phyloP scores from a whole-genome alignment of 176 grass and related monocot genomes.

The Phoenix dactylifera region DNA sequence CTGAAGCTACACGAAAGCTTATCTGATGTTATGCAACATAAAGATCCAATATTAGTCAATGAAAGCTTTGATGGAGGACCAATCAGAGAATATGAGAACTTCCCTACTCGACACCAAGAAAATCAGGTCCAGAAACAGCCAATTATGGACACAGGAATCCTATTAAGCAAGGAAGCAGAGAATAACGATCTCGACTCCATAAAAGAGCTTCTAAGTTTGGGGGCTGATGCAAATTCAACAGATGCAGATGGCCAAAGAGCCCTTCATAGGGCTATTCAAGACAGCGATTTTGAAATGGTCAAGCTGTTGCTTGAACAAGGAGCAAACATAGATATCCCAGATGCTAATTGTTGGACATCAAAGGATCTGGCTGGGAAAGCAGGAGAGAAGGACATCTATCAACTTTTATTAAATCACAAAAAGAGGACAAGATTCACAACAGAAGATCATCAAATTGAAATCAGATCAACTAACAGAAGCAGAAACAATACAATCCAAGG shows the following conservation, averaged over 20 bases:
- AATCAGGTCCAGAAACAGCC: neutral
- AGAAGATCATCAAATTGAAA: slow-evolving; percentile 10
- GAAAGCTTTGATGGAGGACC: slow-evolving; percentile 5
- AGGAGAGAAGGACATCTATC: slow-evolving; percentile 7
- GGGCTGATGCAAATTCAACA: no score
- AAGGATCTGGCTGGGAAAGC: neutral
- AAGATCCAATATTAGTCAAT: slow-evolving; percentile 1
- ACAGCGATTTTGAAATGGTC: neutral
- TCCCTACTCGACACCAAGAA: neutral
- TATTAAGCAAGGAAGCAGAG: neutral
- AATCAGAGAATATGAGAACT: neutral
- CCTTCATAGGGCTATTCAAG: neutral
- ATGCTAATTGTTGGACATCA: neutral
- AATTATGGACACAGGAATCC: slow-evolving; percentile 4
- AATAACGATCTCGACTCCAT: neutral
- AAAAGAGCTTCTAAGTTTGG: neutral
- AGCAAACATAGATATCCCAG: neutral
- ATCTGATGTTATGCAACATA: neutral
- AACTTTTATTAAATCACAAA: slow-evolving; percentile 9
- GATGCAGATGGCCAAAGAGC: slow-evolving; percentile 2
- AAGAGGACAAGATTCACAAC: slow-evolving; percentile 11
- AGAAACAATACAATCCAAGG: neutral
- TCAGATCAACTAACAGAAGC: neutral
- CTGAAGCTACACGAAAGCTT: slow-evolving; percentile 18
- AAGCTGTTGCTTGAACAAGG: slow-evolving; percentile 1